Conservation (phyloP, 2,329 filamentous ascomycete species). For the Lasiodiplodia gonubiensis region DNA sequence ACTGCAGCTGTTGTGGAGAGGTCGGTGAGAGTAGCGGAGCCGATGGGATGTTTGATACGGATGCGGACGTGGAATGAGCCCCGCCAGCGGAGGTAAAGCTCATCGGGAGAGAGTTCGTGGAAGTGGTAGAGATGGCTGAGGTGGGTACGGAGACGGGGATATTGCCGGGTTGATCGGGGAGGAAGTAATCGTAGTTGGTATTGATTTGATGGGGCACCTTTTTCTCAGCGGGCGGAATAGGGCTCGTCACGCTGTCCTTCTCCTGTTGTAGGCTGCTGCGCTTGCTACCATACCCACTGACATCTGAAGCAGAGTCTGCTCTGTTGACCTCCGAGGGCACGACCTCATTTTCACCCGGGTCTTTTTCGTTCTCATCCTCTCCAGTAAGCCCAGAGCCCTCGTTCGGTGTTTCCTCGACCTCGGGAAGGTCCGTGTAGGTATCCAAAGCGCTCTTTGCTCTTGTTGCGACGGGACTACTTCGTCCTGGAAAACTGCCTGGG, state of each 20-base stretch:
- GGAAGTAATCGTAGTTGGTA: conserved; percentile 33
- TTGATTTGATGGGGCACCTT: conserved; percentile 24
- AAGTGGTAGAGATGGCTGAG: conserved; percentile 41
- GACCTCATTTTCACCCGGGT: background rate
- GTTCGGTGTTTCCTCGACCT: conserved; percentile 20
- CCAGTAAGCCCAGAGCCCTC: background rate
- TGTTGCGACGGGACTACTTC: conserved; percentile 20
- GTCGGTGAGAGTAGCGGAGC: conserved; percentile 1
- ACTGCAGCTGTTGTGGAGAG: conserved; percentile 7
- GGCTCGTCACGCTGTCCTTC: background rate
- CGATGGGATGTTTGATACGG: background rate
- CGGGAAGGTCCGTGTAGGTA: conserved; percentile 8
- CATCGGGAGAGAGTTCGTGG: conserved; percentile 9
- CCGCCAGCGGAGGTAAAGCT: conserved; percentile 1
- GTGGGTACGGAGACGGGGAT: conserved; percentile 40
- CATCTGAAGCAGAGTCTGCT: conserved; percentile 13
- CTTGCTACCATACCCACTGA: background rate
- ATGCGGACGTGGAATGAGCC: background rate
- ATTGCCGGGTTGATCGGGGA: conserved; percentile 32
- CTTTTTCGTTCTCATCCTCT: background rate
- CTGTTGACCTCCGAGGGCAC: conserved; percentile 5
- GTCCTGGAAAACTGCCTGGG: conserved; percentile 10
- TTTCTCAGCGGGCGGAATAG: conserved; percentile 33
- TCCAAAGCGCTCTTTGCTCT: conserved; percentile 24
- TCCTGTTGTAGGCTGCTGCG: conserved; percentile 3